phyloP scores from a whole-genome alignment of 306 rosid species.

The Quercus cerris region DNA sequence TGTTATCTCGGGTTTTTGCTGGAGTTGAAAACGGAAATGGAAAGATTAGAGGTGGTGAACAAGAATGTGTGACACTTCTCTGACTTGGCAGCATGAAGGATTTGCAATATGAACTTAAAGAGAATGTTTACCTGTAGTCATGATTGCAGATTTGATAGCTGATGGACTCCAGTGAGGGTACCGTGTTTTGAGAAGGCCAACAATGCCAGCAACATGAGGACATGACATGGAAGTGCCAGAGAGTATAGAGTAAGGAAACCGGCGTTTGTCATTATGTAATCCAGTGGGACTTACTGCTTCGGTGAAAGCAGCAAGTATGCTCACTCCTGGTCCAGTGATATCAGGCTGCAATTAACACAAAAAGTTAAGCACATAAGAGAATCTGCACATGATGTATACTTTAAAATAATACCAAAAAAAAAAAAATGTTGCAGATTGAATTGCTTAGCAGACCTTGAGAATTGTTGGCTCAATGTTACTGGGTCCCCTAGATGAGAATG shows the following conservation, averaged over 20 bases:
- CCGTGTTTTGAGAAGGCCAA: slow-evolving; percentile 42
- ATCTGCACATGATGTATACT: neutral
- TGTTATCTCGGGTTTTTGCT: slow-evolving; percentile 36
- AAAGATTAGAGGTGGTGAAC: neutral
- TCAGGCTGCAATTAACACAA: slow-evolving; percentile 48
- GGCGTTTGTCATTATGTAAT: slow-evolving; percentile 23
- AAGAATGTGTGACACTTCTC: neutral
- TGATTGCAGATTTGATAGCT: slow-evolving; percentile 65
- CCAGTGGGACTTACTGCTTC: slow-evolving; percentile 17
- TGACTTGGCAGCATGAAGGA: too few species aligned
- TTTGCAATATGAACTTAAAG: neutral
- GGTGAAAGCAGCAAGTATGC: slow-evolving; percentile 40
- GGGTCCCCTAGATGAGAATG: slow-evolving; percentile 83
- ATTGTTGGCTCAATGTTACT: slow-evolving; percentile 31
- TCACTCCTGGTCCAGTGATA: slow-evolving; percentile 53
- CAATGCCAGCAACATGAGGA: slow-evolving; percentile 61
- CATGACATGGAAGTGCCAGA: slow-evolving; percentile 69
- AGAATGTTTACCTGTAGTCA: slow-evolving; percentile 49
- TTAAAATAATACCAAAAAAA: too few species aligned
- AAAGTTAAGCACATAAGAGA: neutral
- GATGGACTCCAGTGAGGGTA: slow-evolving; percentile 66
- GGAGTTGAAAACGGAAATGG: slow-evolving; percentile 3
- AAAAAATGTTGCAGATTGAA: neutral
- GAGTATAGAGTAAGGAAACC: slow-evolving; percentile 11
- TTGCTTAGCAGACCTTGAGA: slow-evolving; percentile 48